phyloP scores from a whole-genome alignment of 208 protist species.

The Acanthamoeba royreba region DNA sequence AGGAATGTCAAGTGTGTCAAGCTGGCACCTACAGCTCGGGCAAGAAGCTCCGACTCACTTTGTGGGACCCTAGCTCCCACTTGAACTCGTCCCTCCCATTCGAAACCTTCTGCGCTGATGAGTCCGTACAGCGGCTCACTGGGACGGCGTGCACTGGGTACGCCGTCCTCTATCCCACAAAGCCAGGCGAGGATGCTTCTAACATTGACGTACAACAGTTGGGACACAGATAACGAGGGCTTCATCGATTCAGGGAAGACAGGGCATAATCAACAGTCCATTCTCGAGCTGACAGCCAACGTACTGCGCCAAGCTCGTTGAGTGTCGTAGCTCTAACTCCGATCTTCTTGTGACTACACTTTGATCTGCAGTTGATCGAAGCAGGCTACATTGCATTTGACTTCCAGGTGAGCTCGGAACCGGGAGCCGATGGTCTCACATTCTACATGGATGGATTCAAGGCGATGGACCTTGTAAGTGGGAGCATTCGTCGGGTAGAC shows the following conservation, averaged over 20 bases:
- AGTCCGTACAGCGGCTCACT: neutral
- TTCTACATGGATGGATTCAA: neutral
- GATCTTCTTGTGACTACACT: neutral
- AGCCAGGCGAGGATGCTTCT: too few relatives aligned
- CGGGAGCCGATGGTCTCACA: neutral
- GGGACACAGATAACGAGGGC: neutral
- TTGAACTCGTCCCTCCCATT: neutral
- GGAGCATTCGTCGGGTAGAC: too few relatives aligned
- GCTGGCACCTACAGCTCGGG: neutral
- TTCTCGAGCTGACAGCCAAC: neutral
- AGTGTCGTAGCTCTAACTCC: neutral
- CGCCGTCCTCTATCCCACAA: too few relatives aligned
- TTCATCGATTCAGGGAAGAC: neutral
- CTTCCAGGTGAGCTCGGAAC: neutral
- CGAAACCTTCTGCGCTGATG: neutral
- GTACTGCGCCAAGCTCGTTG: neutral
- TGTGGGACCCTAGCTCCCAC: neutral
- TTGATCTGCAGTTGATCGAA: too few relatives aligned
- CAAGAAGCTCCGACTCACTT: neutral
- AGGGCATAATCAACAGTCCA: neutral
- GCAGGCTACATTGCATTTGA: neutral
- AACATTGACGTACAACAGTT: too few relatives aligned
- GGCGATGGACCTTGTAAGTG: neutral
- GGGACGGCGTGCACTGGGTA: neutral
- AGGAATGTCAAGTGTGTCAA: neutral